Evolutionary conservation across 257 asterid species (phyloP).

Genomic region (Solanum pimpinellifolium): DNA sequence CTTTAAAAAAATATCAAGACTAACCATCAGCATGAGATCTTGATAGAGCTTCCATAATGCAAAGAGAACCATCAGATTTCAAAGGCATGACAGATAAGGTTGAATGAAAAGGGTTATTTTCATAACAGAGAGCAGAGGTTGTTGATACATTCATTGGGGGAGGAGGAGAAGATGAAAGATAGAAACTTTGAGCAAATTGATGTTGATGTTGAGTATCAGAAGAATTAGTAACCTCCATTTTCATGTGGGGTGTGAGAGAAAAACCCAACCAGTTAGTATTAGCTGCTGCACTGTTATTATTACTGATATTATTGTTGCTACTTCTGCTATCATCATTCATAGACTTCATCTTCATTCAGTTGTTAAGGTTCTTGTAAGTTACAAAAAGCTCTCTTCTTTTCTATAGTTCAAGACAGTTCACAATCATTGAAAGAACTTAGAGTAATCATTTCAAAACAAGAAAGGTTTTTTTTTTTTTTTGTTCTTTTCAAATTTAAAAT

Average conservation of each 20-base stretch:
- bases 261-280: constrained; percentile 61
- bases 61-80: constrained; percentile 80
- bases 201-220: constrained; percentile 9
- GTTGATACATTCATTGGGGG: constrained; percentile 4
- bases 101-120: constrained; percentile 30
- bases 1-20: not conserved
- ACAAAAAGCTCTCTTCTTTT: not conserved
- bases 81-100: constrained; percentile 64
- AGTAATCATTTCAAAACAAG: constrained; percentile 41
- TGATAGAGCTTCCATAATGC: constrained; percentile 70
- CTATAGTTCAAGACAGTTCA: constrained; percentile 34
- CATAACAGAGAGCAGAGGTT: constrained; percentile 15
- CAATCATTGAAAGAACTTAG: constrained; percentile 15
- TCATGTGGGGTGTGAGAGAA: constrained; percentile 74
- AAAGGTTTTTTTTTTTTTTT: not conserved
- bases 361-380: not conserved
- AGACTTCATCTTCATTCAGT: constrained; percentile 34
- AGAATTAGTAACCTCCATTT: constrained; percentile 38
- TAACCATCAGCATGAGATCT: constrained; percentile 51
- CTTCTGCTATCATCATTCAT: constrained; percentile 21
- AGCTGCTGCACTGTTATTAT: not conserved
- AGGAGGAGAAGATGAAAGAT: constrained; percentile 13
- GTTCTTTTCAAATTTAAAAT: not conserved
- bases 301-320: not conserved
- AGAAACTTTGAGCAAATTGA: constrained; percentile 21